Base-by-base conservation (phyloP, 345 rosid genomes). In the Aurinia saxatilis region DNA sequence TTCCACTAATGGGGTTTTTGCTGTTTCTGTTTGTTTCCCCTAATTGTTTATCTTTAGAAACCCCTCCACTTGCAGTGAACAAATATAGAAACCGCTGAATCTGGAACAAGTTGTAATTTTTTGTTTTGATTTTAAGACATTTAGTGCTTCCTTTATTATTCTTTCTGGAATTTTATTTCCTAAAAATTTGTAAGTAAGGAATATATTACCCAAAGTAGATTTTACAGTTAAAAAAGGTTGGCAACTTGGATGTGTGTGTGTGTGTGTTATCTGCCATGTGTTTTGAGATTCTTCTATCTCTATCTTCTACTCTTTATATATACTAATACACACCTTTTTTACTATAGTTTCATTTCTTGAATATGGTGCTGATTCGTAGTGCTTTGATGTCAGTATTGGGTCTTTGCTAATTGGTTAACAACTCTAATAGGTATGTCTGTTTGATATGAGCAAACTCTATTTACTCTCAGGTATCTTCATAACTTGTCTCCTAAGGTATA, bases 401-500 rank as follows among this genome's bases (percentile, higher is more conserved):
- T 54, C 9, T 60, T 52, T 54, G 13, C 13, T 59, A 2, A 7
- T 67, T 39, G 36, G 48, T 17, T 47, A 17, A 15, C 25, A 2
- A 31, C 25, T 60, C 33, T 47, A 0, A 1, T 15, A 45, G 3
- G 2, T 45, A 12, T 27, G 30, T 2, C 6, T 27, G 25, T 49
- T 27, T 3, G 19, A 63, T 50, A 1, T 54, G 2, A 66, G 31
- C 2, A 25, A 50, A 34, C 60, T 58, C 11, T 25, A 34, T 31
- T 8, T 44, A 17, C 17, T 18, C n/a, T 38, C 36, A 17, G 10
- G 44, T 29, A 12, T 58, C 35, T 2, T 59, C 34, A 63, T 52
- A 61, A 52, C 68, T 72, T 70, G 66, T 10, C 13, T 50, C 72
- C 4, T 46, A 66, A 72, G 73, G 50, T 39, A 41, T 39, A 41